Percentiles rank a stretch among this genome's conserved stretches.
Evolutionary conservation across 805 yeast genomes (phyloP).

Genomic region (Trichomonascus vanleenenianus): DNA sequence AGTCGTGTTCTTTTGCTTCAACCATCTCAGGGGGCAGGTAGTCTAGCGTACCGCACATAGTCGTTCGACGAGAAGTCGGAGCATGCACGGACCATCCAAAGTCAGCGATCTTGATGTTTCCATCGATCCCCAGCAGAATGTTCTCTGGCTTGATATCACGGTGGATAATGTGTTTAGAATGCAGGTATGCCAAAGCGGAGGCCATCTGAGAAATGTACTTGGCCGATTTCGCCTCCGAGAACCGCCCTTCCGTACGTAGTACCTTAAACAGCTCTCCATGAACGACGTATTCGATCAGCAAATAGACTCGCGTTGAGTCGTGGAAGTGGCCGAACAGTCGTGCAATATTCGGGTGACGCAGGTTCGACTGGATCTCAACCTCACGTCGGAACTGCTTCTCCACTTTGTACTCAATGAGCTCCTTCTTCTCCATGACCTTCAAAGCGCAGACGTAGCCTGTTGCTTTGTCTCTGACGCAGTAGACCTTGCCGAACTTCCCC

Average conservation of each 20-base stretch:
- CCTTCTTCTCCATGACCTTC: constrained; percentile 83
- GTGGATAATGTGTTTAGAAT: constrained; percentile 73
- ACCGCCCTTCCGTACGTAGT: constrained; percentile 56
- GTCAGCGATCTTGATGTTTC: constrained; percentile 77
- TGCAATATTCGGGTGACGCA: constrained; percentile 71
- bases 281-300: constrained; percentile 76
- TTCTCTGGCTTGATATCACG: constrained; percentile 95
- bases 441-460: constrained; percentile 82
- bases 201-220: constrained; percentile 75
- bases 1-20: constrained; percentile 70
- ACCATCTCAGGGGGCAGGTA: constrained; percentile 95
- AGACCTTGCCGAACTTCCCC: constrained; percentile 90
- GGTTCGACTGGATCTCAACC: constrained; percentile 77
- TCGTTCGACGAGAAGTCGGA: constrained; percentile 51
- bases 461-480: constrained; percentile 69
- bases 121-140: constrained; percentile 67
- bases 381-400: constrained; percentile 85
- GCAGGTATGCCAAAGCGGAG: constrained; percentile 68
- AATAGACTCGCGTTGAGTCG: constrained; percentile 71
- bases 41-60: constrained; percentile 93
- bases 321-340: constrained; percentile 79
- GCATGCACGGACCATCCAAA: constrained; percentile 93
- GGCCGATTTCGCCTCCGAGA: constrained; percentile 62
- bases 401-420: constrained; percentile 63
- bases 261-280: constrained; percentile 81